phyloP scores from a whole-genome alignment of 768 basidiomycete species.

The Pholiota molesta region DNA sequence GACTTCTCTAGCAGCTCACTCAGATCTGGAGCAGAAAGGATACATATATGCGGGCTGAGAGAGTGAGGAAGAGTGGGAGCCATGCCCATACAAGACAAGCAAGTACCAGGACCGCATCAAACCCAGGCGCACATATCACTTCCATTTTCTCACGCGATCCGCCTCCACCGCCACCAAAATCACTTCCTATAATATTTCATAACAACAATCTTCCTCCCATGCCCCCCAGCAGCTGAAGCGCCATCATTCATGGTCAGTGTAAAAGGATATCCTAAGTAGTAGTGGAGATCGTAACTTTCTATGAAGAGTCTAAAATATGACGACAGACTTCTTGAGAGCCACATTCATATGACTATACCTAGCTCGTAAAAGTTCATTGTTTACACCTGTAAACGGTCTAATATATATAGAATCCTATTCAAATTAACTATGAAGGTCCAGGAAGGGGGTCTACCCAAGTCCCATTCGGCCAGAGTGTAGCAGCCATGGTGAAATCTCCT shows the following conservation, averaged over 20 bases:
- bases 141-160: conserved; percentile 24
- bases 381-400: neutral
- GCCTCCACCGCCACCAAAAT: conserved; percentile 26
- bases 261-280: neutral
- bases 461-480: conserved; percentile 76
- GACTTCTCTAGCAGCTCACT: conserved; percentile 56
- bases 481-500: conserved; percentile 84
- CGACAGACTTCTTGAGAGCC: conserved; percentile 5
- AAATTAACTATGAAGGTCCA: conserved; percentile 56
- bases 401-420: neutral
- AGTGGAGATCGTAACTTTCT: neutral
- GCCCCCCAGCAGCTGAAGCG: conserved; percentile 45
- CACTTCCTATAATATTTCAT: conserved; percentile 42
- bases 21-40: conserved; percentile 74
- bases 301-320: conserved; percentile 14
- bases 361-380: neutral
- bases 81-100: conserved; percentile 32
- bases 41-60: conserved; percentile 80
- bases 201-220: conserved; percentile 54
- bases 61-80: conserved; percentile 66
- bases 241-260: conserved; percentile 27
- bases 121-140: conserved; percentile 7
- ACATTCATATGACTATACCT: neutral
- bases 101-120: neutral
- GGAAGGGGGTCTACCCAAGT: conserved; percentile 77